A percentile compares a stretch with the other conserved stretches of the same genome.
Evolutionary conservation across 2,329 filamentous ascomycete species (phyloP).

Genomic region (Leptodontidium sp.): DNA sequence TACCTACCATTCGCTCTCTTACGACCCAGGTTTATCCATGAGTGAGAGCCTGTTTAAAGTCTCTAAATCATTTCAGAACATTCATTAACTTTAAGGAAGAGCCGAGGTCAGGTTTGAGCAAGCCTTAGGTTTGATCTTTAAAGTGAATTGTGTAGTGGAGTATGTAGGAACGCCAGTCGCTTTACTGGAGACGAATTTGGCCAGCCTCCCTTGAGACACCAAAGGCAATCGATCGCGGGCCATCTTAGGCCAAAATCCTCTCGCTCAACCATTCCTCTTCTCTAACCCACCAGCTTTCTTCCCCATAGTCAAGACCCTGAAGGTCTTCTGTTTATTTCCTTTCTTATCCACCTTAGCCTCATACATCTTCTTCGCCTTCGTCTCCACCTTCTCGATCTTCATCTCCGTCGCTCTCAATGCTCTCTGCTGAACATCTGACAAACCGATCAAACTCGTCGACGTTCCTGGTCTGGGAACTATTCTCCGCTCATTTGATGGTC

Average conservation of each 20-base stretch:
- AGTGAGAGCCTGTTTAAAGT: no score
- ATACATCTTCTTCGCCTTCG: conserved; percentile 37
- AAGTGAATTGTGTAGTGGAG: no score
- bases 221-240: neutral
- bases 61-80: no score
- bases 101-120: no score
- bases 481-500: conserved; percentile 22
- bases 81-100: no score
- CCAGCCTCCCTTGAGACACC: neutral
- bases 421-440: conserved; percentile 39
- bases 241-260: neutral
- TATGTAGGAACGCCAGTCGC: no score
- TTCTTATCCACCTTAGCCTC: conserved; percentile 37
- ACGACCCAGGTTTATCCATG: no score
- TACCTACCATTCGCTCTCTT: no score
- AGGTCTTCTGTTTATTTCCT: conserved; percentile 44
- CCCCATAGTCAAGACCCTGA: conserved; percentile 34
- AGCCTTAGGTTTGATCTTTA: no score
- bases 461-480: conserved; percentile 20
- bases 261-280: conserved; percentile 32
- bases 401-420: conserved; percentile 39
- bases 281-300: conserved; percentile 42
- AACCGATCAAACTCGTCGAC: conserved; percentile 37
- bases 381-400: conserved; percentile 38
- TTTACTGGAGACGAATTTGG: neutral